Conservation (phyloP, 2,329 filamentous ascomycete genomes). For the Claviceps monticola region DNA sequence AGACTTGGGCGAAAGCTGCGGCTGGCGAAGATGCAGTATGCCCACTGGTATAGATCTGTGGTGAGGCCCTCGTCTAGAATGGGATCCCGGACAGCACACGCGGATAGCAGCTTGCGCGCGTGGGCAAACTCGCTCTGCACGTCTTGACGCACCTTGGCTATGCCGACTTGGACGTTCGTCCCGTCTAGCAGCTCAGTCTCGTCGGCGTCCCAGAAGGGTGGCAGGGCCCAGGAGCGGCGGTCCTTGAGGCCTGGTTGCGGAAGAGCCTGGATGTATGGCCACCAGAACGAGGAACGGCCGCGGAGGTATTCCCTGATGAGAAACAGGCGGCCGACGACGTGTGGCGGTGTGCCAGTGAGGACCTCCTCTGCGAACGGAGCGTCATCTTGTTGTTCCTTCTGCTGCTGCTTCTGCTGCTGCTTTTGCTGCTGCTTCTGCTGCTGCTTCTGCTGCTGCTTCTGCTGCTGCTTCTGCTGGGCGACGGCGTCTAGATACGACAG, state of each 20-base stretch:
- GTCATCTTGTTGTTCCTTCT: neutral
- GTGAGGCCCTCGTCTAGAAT: conserved; percentile 24
- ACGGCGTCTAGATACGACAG: conserved; percentile 47
- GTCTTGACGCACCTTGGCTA: conserved; percentile 32
- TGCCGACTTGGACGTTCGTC: conserved; percentile 36
- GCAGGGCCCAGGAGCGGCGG: conserved; percentile 35
- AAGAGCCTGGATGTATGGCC: conserved; percentile 50
- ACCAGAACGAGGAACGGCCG: conserved; percentile 48
- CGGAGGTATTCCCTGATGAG: conserved; percentile 53
- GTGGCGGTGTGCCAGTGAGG: conserved; percentile 34
- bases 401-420: too few species aligned
- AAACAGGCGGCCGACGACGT: conserved; percentile 54
- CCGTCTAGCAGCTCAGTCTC: conserved; percentile 44
- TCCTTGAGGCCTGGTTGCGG: conserved; percentile 42
- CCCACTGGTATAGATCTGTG: conserved; percentile 45
- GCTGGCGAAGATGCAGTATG: conserved; percentile 50
- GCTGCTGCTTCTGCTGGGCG: conserved; percentile 8
- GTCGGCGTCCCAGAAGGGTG: conserved; percentile 48
- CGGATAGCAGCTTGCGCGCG: conserved; percentile 20
- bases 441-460: neutral
- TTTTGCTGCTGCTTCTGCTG: too few species aligned
- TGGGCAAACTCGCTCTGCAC: conserved; percentile 32
- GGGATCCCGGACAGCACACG: conserved; percentile 6
- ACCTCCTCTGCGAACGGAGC: conserved; percentile 33
- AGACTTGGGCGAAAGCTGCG: conserved; percentile 50